A percentile compares a stretch with the other conserved stretches of the same genome.
Conservation (phyloP, 116 monocot genomes). For the Dioscorea cayenensis region DNA sequence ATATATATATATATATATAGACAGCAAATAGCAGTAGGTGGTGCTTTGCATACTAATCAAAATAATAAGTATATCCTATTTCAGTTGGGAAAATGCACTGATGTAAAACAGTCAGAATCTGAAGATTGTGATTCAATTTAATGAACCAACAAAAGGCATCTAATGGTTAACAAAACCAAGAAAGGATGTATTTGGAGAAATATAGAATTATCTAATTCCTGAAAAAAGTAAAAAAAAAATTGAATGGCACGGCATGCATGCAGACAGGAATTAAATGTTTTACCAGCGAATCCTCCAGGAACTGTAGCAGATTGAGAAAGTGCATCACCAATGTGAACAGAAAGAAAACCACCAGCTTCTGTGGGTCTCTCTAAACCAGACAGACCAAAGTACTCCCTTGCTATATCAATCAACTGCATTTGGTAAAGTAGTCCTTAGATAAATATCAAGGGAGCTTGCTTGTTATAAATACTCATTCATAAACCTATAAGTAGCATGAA, state of each 20-base stretch:
- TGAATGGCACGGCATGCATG: not conserved
- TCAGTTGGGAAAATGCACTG: too few species aligned
- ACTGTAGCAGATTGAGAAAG: slow-evolving; percentile 53
- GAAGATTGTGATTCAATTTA: not conserved
- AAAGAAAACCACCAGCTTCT: slow-evolving; percentile 64
- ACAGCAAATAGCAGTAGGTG: too few species aligned
- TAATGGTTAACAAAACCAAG: not conserved
- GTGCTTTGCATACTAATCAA: too few species aligned
- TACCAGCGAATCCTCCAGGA: slow-evolving; percentile 94
- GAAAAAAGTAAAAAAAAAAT: not conserved
- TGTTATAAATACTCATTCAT: not conserved
- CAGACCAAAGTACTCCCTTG: slow-evolving; percentile 74
- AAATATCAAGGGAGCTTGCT: not conserved
- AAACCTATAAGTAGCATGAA: not conserved
- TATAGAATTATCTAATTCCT: not conserved
- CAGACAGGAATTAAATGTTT: not conserved
- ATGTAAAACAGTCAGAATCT: not conserved
- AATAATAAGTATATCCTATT: too few species aligned
- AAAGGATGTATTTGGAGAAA: not conserved
- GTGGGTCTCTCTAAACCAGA: slow-evolving; percentile 51
- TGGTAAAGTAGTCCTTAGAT: not conserved
- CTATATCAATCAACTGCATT: slow-evolving; percentile 69
- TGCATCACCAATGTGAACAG: slow-evolving; percentile 74
- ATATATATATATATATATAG: too few species aligned
- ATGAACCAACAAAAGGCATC: not conserved